phyloP scores from a whole-genome alignment of 805 yeast species.

The Ogataea ganodermae region DNA sequence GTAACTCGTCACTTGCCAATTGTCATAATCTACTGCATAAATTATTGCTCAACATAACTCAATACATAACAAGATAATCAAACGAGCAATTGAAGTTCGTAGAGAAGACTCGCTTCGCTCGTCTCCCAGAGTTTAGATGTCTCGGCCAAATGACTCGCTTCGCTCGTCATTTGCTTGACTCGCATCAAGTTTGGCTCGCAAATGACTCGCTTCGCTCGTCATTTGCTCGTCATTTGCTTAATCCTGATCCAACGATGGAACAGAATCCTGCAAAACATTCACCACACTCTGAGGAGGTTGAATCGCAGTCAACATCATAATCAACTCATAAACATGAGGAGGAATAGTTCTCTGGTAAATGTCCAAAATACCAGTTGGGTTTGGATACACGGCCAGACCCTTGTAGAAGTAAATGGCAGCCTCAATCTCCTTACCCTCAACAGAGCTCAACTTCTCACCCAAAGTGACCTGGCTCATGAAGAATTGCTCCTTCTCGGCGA shows the following conservation, averaged over 20 bases:
- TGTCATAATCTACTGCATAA: too few species aligned
- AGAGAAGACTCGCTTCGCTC: constrained; percentile 1
- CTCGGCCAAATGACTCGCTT: background rate
- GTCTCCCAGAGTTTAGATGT: too few species aligned
- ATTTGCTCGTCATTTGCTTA: background rate
- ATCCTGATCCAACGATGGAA: constrained; percentile 29
- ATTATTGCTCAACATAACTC: too few species aligned
- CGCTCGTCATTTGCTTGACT: too few species aligned
- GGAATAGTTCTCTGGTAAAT: constrained; percentile 90
- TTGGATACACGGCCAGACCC: constrained; percentile 90
- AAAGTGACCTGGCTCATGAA: constrained; percentile 81
- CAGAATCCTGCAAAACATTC: constrained; percentile 55
- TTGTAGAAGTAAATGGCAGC: constrained; percentile 92
- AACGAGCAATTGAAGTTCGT: too few species aligned
- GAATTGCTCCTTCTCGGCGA: constrained; percentile 68
- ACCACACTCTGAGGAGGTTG: constrained; percentile 84
- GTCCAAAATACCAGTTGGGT: constrained; percentile 87
- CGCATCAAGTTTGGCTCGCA: too few species aligned
- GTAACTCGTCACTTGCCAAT: too few species aligned
- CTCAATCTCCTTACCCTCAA: constrained; percentile 68
- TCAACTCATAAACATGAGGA: constrained; percentile 75
- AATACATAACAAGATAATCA: too few species aligned
- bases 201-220: background rate
- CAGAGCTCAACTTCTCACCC: constrained; percentile 78
- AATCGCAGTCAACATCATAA: constrained; percentile 86